Base-by-base conservation (phyloP, 805 yeast genomes). In the Millerozyma miso region DNA sequence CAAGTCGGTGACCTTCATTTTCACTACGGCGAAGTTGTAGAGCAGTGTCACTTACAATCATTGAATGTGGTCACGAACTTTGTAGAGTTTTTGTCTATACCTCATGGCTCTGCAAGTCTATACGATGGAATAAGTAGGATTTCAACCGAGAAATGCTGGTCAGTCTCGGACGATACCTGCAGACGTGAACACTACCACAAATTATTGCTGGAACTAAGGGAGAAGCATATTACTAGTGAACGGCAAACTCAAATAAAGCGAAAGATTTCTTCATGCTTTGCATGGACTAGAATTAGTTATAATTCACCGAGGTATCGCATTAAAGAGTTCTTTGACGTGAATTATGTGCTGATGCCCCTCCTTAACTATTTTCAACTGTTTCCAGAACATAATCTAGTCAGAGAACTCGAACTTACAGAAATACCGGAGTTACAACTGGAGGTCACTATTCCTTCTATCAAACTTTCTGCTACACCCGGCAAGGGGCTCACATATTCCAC, bases 101-200 rank as follows among this genome's bases (percentile, higher is more conserved):
- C 40, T n/a, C 18, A 16, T 35, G 31, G 34, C 23, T 13, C 17
- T 12, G 19, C 19, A 3, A 23, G 18, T 2, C 20, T 35, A 17
- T 53, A 53, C 31, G 17, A 33, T 12, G 48, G 37, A 17, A 38
- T 41, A 18, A 15, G 17, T 16, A 36, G 10, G 31, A 48, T 55
- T 3, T 46, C 56, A 8, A 40, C 56, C 17, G 63, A 58, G 38
- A 57, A 61, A 40, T 58, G 62, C 18, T 63, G 69, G 69, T 58
- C 67, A 1, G 51, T 59, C 12, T 44, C 56, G 2, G 66, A 63
- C 42, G 68, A 61, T 19, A 39, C 59, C 8, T 44, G 52, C 4
- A 32, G 55, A 4, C 47, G 60, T 43, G 54, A 56, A 13, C 52
- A 50, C 39, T 51, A 47, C 23, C 39, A 42, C 38, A 15, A 33